These are phyloP conservation scores for Magnusiomyces magnusii DNA, from an alignment of 1,139 yeast species.

Conservation along the genomic window DNA sequence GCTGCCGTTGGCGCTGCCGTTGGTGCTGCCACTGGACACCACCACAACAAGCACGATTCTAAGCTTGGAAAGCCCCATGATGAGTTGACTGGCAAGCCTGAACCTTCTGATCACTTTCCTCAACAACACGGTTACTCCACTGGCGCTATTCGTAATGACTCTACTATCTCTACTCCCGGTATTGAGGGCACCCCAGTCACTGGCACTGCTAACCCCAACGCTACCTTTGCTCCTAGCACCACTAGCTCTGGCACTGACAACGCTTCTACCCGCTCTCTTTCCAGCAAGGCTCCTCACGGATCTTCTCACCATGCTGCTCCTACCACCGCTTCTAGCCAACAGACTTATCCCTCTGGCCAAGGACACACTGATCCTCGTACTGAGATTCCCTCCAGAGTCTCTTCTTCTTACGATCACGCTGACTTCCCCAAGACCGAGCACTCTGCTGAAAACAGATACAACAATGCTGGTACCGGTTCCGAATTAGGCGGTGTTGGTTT, in stretches of 20 bases:
- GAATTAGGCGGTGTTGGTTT: not conserved
- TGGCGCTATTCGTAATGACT: not conserved
- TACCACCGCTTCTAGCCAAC: not conserved
- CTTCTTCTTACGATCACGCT: not conserved
- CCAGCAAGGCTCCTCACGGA: not conserved
- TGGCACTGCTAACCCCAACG: not conserved
- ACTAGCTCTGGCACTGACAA: not conserved
- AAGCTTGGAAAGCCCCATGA: not conserved
- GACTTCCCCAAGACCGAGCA: not conserved
- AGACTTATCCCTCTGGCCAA: not conserved
- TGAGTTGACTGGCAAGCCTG: not conserved
- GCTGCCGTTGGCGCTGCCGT: not conserved
- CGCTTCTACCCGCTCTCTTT: not conserved
- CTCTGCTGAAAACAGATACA: not conserved
- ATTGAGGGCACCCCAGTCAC: not conserved
- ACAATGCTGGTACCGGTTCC: not conserved
- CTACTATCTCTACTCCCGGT: not conserved
- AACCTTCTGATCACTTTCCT: not conserved
- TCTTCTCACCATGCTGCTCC: not conserved
- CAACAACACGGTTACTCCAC: conserved; percentile 1
- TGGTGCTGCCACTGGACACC: not conserved
- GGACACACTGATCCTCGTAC: too few species aligned
- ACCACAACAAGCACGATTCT: not conserved
- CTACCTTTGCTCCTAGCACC: not conserved
- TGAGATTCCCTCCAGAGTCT: too few species aligned